A percentile compares a stretch with the other conserved stretches of the same genome.
phyloP scores from a whole-genome alignment of 2,329 filamentous ascomycete species.

The Geosmithia flava region DNA sequence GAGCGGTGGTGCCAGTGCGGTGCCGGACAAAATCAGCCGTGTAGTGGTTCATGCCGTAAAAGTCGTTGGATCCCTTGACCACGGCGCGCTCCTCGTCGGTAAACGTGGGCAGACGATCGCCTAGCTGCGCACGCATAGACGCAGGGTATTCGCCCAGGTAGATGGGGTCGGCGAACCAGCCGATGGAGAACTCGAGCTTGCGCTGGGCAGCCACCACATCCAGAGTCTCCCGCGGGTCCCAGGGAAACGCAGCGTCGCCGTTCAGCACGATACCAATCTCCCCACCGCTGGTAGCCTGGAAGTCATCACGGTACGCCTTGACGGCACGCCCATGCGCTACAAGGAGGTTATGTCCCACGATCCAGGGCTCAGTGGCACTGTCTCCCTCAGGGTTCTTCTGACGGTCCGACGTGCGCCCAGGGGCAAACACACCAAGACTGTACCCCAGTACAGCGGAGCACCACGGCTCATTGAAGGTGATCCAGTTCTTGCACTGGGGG shows the following conservation, averaged over 20 bases:
- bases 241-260: constrained; percentile 72
- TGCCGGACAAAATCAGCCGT: constrained; percentile 79
- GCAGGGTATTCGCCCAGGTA: constrained; percentile 77
- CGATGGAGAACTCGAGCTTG: constrained; percentile 78
- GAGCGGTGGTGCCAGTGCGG: constrained; percentile 39
- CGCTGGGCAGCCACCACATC: constrained; percentile 68
- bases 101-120: constrained; percentile 62
- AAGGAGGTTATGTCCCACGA: constrained; percentile 68
- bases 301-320: constrained; percentile 72
- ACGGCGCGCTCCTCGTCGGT: constrained; percentile 59
- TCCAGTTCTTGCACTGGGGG: constrained; percentile 74
- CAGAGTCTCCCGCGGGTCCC: constrained; percentile 62
- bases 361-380: constrained; percentile 68
- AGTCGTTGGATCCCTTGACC: constrained; percentile 81
- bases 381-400: constrained; percentile 59
- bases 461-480: constrained; percentile 86
- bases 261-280: constrained; percentile 84
- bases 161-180: constrained; percentile 80
- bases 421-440: constrained; percentile 65
- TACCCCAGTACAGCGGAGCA: constrained; percentile 75
- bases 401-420: constrained; percentile 69
- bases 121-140: constrained; percentile 72
- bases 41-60: constrained; percentile 94
- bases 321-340: constrained; percentile 71
- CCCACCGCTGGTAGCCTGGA: constrained; percentile 59